Base-by-base conservation (phyloP, 495 filamentous ascomycete genomes). In the Lentithecium fluviatile region DNA sequence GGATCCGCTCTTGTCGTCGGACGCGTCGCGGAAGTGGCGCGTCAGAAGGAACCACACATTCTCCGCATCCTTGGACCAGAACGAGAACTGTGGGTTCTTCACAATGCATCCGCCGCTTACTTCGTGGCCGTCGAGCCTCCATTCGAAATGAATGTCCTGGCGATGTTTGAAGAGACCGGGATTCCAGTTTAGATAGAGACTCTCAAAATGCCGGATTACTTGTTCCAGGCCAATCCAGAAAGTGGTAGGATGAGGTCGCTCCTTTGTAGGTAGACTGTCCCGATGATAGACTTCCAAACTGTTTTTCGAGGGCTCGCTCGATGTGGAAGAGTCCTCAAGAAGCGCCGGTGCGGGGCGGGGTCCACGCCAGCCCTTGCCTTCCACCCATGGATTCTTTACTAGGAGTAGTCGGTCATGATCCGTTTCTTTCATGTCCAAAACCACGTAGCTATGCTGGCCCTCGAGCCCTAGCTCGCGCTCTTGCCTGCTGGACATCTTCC, bases 141-240 rank as follows among this genome's bases (percentile, higher is more conserved):
- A 99, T 2, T 80, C 75, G 71, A 97, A 96, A 73, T 99, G 94
- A 53, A 90, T 80, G 67, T 97, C 91, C 70, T 96, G 84, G 25
- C 89, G 85, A 63, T 86, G 74, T 12, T 74, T 76, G 73, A 99
- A 99, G 7, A 96, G 76, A 1, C 80, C 82, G 6, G 95, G 92
- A 66, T 95, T 96, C 95, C 95, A 99, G 73, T 97, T 99, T 45
- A 97, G 77, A 73, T 97, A 99, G 26, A 97, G 80, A 23, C 92
- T 95, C 60, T 96, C 89, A 63, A 96, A 99, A 67, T 94, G 83
- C 65, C 94, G 91, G 29, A 90, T 80, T 6, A 96, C 83, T 50
- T 89, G 86, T 54, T 91, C 86, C 37, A 91, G 81, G 25, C 85
- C 83, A 77, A 97, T 96, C 92, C 94, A 97, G 70, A 97, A 96